Evolutionary conservation across 2,329 filamentous ascomycete species (phyloP), one percentile per base, ranked within the genome.

Genomic region (Aspergillus tubingensis): DNA sequence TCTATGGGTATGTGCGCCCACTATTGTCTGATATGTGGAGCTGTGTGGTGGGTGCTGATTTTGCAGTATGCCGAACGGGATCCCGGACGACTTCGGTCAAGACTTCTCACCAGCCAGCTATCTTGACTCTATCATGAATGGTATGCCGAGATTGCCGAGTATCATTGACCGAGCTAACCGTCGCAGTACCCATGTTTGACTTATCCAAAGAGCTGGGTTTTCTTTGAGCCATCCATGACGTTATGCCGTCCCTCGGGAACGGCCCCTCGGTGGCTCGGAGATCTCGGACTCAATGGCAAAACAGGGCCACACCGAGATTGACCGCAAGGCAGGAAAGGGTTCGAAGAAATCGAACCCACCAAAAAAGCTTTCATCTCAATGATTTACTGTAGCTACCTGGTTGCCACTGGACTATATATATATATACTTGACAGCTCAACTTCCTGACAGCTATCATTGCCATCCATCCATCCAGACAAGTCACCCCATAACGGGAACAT

Each of bases 51-150:
- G 39, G 15, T 23, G 54, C 55, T 60, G 17, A 59, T 27, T 4
- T 8, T 38, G 36, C 52, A 64, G 62, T 5, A 62, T 66, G 41
- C 38, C 65, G 2, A 60, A 69, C 8, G 39, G 62, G 8, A 62
- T 66, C 43, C 41, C 65, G 3, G 62, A 70, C 4, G 39, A 54
- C 1, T 50, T 61, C 8, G 41, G 61, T 15, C 60, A 67, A n/a
- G 65, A 67, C 8, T 60, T 65, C 3, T 73, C 70, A 2, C 70
- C 69, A 1, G 59, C 70, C 8, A 65, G 66, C 0, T 72, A 70
- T n/a, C 60, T 72, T 0, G 70, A 72, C 23, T 71, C 69, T 2
- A 71, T 72, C 0, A 73, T 71, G 71, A 72, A 73, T 25, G 64
- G 69, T 71, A 64, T 5, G 64, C 54, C 1, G 8, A 3, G n/a